Percentiles rank a stretch among this genome's conserved stretches.
Conservation (phyloP, 352 stramenopile species). For the Globisporangium solare region DNA sequence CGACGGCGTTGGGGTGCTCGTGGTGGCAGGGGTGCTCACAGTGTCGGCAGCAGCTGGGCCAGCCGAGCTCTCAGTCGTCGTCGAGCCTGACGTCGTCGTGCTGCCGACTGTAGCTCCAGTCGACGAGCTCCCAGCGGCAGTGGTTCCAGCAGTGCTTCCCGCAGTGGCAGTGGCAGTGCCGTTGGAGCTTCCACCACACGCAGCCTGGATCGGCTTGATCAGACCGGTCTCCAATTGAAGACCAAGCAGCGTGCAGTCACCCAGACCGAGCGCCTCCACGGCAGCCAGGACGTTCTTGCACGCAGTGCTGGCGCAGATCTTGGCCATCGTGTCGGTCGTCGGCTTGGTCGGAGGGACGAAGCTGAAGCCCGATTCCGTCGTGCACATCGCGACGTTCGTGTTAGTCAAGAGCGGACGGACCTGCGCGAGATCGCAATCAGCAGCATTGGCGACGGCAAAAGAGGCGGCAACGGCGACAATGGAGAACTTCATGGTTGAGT, state of each 20-base stretch:
- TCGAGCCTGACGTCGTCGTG: no score
- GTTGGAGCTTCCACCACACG: constrained; percentile 1
- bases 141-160: not conserved
- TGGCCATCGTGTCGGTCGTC: constrained; percentile 6
- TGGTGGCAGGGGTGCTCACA: not conserved
- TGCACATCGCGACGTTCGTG: not conserved
- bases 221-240: constrained; percentile 19
- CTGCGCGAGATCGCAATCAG: not conserved
- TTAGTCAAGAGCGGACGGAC: not conserved
- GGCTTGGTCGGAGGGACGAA: constrained; percentile 3
- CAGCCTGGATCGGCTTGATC: constrained; percentile 9
- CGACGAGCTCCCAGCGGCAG: not conserved
- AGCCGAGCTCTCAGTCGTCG: not conserved
- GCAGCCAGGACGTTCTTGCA: constrained; percentile 15
- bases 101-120: not conserved
- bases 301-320: constrained; percentile 18
- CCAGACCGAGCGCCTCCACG: constrained; percentile 17
- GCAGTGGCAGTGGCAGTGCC: not conserved
- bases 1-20: not conserved
- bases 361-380: constrained; percentile 24
- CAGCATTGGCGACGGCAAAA: not conserved
- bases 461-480: not conserved
- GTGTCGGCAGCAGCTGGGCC: no score
- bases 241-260: constrained; percentile 20
- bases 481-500: constrained; percentile 1